These are phyloP conservation scores for Nadsonia commutata DNA, from an alignment of 1,139 yeast genomes.

Conservation along the genomic window DNA sequence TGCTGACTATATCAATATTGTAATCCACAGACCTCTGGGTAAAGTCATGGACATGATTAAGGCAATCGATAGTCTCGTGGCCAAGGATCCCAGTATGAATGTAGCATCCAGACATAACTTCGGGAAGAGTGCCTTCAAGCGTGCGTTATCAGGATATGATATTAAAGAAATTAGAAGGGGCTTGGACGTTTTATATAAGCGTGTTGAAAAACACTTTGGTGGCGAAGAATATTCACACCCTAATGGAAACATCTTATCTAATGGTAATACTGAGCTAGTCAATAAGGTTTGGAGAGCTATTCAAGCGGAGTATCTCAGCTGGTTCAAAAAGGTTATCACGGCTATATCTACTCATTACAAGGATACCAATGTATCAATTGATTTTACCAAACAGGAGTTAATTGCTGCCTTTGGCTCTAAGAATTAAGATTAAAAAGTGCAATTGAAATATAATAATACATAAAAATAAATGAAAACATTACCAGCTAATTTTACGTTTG, in stretches of 20 bases:
- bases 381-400: constrained; percentile 30
- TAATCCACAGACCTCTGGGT: constrained; percentile 47
- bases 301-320: constrained; percentile 34
- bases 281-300: constrained; percentile 38
- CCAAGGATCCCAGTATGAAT: constrained; percentile 26
- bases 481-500: too few relatives aligned
- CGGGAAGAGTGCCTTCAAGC: constrained; percentile 42
- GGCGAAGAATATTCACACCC: constrained; percentile 20
- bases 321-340: constrained; percentile 27
- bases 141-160: constrained; percentile 42
- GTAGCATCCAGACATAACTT: constrained; percentile 52
- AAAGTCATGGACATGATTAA: constrained; percentile 50
- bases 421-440: too few relatives aligned
- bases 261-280: constrained; percentile 22
- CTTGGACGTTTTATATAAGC: constrained; percentile 39
- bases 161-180: constrained; percentile 42
- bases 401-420: constrained; percentile 30
- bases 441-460: too few relatives aligned
- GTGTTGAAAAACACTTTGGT: constrained; percentile 45
- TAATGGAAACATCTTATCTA: constrained; percentile 27
- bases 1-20: constrained; percentile 33
- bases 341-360: constrained; percentile 32
- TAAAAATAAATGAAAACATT: too few relatives aligned
- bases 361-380: constrained; percentile 21
- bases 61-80: constrained; percentile 42